Conservation (phyloP, 2,329 filamentous ascomycete species). For the Penicillium sp. region DNA sequence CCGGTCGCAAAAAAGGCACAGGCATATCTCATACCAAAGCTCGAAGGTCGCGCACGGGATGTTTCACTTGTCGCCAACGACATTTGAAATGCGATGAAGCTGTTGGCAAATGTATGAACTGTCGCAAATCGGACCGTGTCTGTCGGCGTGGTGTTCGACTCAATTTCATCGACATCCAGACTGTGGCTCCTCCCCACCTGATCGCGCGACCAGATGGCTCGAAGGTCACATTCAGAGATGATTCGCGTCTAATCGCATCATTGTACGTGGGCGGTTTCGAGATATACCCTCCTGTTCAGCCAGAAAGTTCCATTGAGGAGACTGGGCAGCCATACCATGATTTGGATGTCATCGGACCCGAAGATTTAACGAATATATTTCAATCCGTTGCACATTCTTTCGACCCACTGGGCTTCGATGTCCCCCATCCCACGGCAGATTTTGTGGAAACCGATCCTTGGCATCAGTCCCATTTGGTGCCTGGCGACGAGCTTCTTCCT, state of each 20-base stretch:
- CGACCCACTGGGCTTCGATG: slow-evolving; percentile 48
- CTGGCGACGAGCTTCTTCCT: slow-evolving; percentile 25
- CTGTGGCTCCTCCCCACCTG: slow-evolving; percentile 64
- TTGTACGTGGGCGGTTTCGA: slow-evolving; percentile 81
- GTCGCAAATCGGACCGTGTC: slow-evolving; percentile 78
- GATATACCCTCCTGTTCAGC: slow-evolving; percentile 65
- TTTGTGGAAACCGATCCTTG: slow-evolving; percentile 29
- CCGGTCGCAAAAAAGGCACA: slow-evolving; percentile 23
- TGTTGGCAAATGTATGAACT: slow-evolving; percentile 69
- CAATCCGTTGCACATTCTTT: slow-evolving; percentile 55
- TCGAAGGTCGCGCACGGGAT: slow-evolving; percentile 87
- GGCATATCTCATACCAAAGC: slow-evolving; percentile 57
- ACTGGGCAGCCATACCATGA: slow-evolving; percentile 21
- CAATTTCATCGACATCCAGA: slow-evolving; percentile 87
- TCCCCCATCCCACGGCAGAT: slow-evolving; percentile 38
- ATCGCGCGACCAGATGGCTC: slow-evolving; percentile 65
- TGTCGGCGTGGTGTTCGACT: slow-evolving; percentile 85
- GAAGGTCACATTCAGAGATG: slow-evolving; percentile 78
- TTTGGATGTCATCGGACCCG: slow-evolving; percentile 30
- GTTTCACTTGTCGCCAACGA: slow-evolving; percentile 83
- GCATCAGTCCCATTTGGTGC: slow-evolving; percentile 24
- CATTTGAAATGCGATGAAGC: slow-evolving; percentile 91
- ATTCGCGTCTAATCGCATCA: slow-evolving; percentile 85
- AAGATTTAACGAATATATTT: slow-evolving; percentile 47
- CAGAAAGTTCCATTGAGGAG: slow-evolving; percentile 33